phyloP scores from a whole-genome alignment of 352 stramenopile species.

The Phytophthora macrochlamydospora region DNA sequence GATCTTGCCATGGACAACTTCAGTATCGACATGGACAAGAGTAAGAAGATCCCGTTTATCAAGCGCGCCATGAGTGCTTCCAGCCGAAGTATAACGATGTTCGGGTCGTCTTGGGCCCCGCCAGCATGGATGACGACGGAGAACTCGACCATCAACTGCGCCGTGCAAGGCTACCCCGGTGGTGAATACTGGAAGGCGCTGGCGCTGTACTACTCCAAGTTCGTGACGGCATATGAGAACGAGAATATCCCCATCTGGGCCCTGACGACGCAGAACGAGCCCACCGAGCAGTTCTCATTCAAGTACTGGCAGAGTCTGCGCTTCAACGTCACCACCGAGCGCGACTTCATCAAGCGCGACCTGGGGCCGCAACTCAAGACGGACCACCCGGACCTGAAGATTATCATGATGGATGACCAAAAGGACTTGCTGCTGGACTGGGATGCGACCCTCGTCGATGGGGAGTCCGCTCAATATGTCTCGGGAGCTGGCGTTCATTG shows the following conservation, averaged over 20 bases:
- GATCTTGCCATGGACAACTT: conserved; percentile 86
- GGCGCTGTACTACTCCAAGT: conserved; percentile 88
- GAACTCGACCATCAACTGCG: conserved; percentile 61
- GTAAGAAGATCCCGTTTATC: conserved; percentile 79
- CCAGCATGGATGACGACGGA: conserved; percentile 87
- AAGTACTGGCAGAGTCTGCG: conserved; percentile 70
- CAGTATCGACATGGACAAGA: conserved; percentile 84
- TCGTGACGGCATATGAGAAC: conserved; percentile 79
- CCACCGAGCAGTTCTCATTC: conserved; percentile 43
- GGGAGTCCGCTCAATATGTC: conserved; percentile 71
- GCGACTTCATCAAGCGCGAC: conserved; percentile 77
- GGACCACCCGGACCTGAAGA: conserved; percentile 81
- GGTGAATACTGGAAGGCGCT: conserved; percentile 74
- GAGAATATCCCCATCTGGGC: conserved; percentile 77
- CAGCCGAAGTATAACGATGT: conserved; percentile 61
- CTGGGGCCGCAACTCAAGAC: conserved; percentile 68
- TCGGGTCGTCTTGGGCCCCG: conserved; percentile 80
- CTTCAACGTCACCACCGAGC: conserved; percentile 49
- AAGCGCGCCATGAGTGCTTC: conserved; percentile 53
- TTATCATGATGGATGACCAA: conserved; percentile 88
- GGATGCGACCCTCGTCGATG: conserved; percentile 48
- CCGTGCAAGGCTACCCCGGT: conserved; percentile 56
- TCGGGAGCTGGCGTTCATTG: conserved; percentile 88
- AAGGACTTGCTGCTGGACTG: conserved; percentile 62
- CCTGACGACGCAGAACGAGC: conserved; percentile 89